Evolutionary conservation across 1,139 yeast species (phyloP).

Genomic region (Suhomyces atakaporum): DNA sequence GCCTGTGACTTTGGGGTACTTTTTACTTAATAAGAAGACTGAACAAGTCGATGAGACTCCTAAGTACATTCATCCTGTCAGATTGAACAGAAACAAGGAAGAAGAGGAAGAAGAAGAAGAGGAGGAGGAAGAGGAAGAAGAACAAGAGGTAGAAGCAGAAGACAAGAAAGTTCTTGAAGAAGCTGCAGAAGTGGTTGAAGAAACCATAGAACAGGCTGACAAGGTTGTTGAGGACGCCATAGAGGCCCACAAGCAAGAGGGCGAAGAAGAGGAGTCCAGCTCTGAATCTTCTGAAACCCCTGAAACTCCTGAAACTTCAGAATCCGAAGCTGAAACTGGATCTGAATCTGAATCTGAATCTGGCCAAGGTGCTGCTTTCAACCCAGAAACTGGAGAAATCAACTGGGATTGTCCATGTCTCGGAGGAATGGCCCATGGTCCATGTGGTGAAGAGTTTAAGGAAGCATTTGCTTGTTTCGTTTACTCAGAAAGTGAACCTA

Average conservation of each 20-base stretch:
- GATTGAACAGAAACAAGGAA: slow-evolving; percentile 10
- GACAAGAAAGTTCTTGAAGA: slow-evolving; percentile 6
- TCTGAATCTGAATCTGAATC: no score
- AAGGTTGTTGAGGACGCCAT: slow-evolving; percentile 16
- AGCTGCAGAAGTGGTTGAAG: slow-evolving; percentile 6
- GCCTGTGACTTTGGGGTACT: slow-evolving; percentile 16
- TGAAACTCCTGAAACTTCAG: slow-evolving; percentile 7
- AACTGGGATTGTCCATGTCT: slow-evolving; percentile 99
- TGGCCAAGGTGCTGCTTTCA: slow-evolving; percentile 66
- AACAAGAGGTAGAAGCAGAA: slow-evolving; percentile 14
- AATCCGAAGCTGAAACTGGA: slow-evolving; percentile 20
- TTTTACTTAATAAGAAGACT: slow-evolving; percentile 13
- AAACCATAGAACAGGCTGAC: slow-evolving; percentile 9
- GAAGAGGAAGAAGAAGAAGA: slow-evolving; percentile 16
- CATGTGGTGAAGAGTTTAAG: slow-evolving; percentile 97
- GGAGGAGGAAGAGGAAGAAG: slow-evolving; percentile 16
- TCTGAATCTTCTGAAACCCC: slow-evolving; percentile 1
- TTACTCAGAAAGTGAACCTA: slow-evolving; percentile 92
- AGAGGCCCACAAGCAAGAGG: slow-evolving; percentile 27
- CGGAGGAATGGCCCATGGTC: slow-evolving; percentile 99
- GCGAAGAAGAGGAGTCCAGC: slow-evolving; percentile 3
- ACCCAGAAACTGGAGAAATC: slow-evolving; percentile 98
- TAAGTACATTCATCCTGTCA: slow-evolving; percentile 13
- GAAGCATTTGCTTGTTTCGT: slow-evolving; percentile 96
- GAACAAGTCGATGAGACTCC: slow-evolving; percentile 7